Evolutionary conservation across 2,329 filamentous ascomycete genomes (phyloP).

Genomic region (Massarina eburnea): DNA sequence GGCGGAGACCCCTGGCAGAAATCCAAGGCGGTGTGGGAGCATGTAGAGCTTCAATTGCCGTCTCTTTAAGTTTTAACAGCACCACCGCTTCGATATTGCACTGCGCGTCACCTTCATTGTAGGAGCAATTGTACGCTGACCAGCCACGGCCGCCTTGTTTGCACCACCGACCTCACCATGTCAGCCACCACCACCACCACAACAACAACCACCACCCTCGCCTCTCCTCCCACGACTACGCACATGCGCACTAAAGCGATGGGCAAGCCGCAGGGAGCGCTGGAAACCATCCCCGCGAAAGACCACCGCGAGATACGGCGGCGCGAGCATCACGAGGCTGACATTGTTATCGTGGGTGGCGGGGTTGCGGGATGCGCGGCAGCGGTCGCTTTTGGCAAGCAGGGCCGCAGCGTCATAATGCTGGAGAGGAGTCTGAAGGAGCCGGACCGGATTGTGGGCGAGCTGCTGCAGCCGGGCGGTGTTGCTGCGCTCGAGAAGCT

Average conservation of each 20-base stretch:
- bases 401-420: constrained; percentile 87
- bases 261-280: constrained; percentile 13
- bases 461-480: constrained; percentile 91
- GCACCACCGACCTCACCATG: background rate
- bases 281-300: constrained; percentile 13
- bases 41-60: background rate
- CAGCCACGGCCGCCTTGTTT: constrained; percentile 1
- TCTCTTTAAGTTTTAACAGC: constrained; percentile 31
- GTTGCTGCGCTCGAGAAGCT: constrained; percentile 77
- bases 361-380: constrained; percentile 87
- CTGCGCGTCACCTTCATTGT: background rate
- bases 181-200: constrained; percentile 5
- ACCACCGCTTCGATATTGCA: background rate
- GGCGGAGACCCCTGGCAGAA: constrained; percentile 27
- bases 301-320: constrained; percentile 50
- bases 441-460: constrained; percentile 93
- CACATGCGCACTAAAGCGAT: constrained; percentile 9
- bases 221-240: background rate
- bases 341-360: constrained; percentile 89
- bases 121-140: background rate
- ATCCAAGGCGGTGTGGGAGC: constrained; percentile 6
- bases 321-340: constrained; percentile 62
- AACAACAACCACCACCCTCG: constrained; percentile 3
- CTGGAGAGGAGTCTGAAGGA: constrained; percentile 88
- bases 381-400: constrained; percentile 80